Evolutionary conservation across 2,329 filamentous ascomycete genomes (phyloP).

Genomic region (Colletotrichum orbiculare): DNA sequence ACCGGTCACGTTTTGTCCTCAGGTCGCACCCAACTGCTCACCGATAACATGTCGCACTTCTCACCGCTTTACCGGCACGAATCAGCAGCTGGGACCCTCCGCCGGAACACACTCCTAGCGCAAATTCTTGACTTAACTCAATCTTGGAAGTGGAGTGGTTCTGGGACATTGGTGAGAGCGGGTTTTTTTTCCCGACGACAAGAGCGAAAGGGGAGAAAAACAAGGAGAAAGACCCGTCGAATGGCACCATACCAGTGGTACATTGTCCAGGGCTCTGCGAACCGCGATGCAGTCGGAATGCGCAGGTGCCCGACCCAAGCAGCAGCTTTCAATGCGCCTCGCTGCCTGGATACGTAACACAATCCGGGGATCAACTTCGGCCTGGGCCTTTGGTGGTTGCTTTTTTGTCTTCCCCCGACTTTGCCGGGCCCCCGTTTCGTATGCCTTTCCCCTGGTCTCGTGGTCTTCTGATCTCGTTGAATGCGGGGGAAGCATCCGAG

Average conservation of each 20-base stretch:
- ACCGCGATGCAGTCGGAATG: constrained; percentile 11
- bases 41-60: constrained; percentile 16
- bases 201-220: not conserved
- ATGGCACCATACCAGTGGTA: constrained; percentile 20
- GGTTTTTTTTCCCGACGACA: not conserved
- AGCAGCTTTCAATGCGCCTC: constrained; percentile 14
- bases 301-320: constrained; percentile 3
- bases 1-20: not conserved
- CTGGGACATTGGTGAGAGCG: no score
- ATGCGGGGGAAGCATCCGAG: constrained; percentile 36
- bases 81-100: constrained; percentile 11
- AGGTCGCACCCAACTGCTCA: constrained; percentile 12
- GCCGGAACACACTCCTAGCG: constrained; percentile 16
- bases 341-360: constrained; percentile 21
- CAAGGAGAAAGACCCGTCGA: not conserved
- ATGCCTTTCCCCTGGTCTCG: constrained; percentile 32
- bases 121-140: constrained; percentile 4
- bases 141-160: constrained; percentile 19
- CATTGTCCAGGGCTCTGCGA: not conserved
- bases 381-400: constrained; percentile 26
- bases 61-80: constrained; percentile 27
- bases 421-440: constrained; percentile 22
- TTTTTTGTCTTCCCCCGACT: constrained; percentile 34
- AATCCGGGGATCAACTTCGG: constrained; percentile 14
- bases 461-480: constrained; percentile 34